Percentiles rank a stretch among this genome's conserved stretches.
These are phyloP conservation scores for Pugionium dolabratum DNA, from an alignment of 345 rosid genomes.

Conservation along the genomic window DNA sequence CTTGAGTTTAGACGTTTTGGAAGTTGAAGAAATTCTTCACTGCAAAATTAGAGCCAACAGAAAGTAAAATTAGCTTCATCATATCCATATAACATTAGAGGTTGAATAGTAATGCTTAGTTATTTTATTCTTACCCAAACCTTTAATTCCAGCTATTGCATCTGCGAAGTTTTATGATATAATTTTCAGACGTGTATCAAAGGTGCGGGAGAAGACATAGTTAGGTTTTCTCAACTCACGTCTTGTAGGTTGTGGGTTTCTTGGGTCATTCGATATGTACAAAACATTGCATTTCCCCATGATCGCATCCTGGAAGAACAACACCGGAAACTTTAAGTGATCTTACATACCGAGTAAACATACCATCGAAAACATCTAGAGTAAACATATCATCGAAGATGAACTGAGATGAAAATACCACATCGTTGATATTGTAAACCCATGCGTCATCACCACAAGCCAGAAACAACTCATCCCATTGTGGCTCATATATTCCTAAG, in stretches of 20 bases:
- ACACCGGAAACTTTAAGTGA: background rate
- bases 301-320: conserved; percentile 47
- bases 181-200: conserved; percentile 45
- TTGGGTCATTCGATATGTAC: conserved; percentile 47
- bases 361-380: background rate
- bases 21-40: conserved; percentile 52
- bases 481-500: conserved; percentile 46
- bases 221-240: conserved; percentile 44
- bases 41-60: conserved; percentile 20
- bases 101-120: conserved; percentile 4
- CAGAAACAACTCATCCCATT: conserved; percentile 59
- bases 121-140: conserved; percentile 33
- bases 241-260: conserved; percentile 47
- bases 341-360: background rate
- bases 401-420: conserved; percentile 38
- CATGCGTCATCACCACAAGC: conserved; percentile 60
- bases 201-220: conserved; percentile 49
- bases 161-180: conserved; percentile 41
- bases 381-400: conserved; percentile 3
- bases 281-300: conserved; percentile 53
- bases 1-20: conserved; percentile 17
- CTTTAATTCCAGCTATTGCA: conserved; percentile 51
- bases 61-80: conserved; percentile 3
- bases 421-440: conserved; percentile 41
- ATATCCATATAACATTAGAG: conserved; percentile 1